phyloP scores from a whole-genome alignment of 2,329 filamentous ascomycete genomes.

The Aspergillus felis region DNA sequence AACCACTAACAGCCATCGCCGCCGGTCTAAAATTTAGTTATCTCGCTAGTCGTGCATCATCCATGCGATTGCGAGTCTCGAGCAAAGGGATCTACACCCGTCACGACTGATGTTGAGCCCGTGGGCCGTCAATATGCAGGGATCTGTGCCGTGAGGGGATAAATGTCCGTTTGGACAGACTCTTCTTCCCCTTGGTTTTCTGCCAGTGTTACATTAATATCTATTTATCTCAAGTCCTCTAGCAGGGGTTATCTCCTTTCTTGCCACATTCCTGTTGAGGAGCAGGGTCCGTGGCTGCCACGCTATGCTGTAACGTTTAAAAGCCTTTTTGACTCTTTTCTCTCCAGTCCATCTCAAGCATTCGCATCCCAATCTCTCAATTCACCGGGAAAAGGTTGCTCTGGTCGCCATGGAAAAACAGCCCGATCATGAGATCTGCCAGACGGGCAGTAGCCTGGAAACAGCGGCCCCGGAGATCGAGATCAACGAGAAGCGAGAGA shows the following conservation, averaged over 20 bases:
- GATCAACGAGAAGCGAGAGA: conserved; percentile 1
- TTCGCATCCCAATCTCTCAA: background rate
- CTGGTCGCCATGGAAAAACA: conserved; percentile 3
- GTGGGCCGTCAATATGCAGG: background rate
- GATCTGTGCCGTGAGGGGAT: background rate
- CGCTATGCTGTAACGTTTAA: background rate
- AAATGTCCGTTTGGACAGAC: background rate
- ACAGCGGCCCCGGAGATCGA: background rate
- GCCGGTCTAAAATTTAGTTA: background rate
- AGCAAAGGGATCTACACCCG: background rate
- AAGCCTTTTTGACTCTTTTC: background rate
- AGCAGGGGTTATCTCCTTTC: background rate
- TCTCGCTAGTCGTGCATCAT: background rate
- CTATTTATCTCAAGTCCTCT: background rate
- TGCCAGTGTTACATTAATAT: background rate
- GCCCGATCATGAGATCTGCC: background rate
- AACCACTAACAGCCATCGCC: background rate
- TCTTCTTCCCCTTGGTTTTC: background rate
- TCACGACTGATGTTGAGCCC: background rate
- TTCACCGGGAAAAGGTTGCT: background rate
- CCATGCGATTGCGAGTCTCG: background rate
- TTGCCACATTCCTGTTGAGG: background rate
- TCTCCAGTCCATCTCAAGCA: background rate
- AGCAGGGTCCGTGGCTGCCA: background rate
- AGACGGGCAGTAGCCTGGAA: background rate